phyloP scores from a whole-genome alignment of 1,284 basidiomycete species.

The Thecaphora frezii region DNA sequence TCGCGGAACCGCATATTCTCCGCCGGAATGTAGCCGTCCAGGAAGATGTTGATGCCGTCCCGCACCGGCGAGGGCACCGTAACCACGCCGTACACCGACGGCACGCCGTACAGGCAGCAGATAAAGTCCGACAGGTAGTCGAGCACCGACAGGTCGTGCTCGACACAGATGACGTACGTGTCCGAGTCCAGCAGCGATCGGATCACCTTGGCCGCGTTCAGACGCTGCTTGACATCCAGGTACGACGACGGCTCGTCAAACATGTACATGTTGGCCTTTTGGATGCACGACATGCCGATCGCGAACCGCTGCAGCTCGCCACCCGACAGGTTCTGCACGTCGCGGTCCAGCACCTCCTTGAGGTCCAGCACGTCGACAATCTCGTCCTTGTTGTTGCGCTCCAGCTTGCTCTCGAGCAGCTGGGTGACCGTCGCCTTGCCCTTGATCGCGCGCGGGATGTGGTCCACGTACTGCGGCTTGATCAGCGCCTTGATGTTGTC shows the following conservation, averaged over 20 bases:
- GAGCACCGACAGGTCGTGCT: conserved; percentile 58
- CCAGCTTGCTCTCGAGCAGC: conserved; percentile 55
- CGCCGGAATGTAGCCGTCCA: conserved; percentile 58
- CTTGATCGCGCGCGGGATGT: conserved; percentile 58
- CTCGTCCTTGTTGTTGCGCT: conserved; percentile 53
- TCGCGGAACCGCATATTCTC: conserved; percentile 60
- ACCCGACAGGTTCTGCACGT: conserved; percentile 55
- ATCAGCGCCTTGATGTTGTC: conserved; percentile 60
- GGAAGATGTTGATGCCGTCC: conserved; percentile 59
- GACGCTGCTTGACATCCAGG: conserved; percentile 59
- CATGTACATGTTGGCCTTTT: conserved; percentile 60
- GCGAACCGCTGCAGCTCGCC: conserved; percentile 59
- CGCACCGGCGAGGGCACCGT: conserved; percentile 56
- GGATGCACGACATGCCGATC: conserved; percentile 58
- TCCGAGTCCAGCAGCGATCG: conserved; percentile 53
- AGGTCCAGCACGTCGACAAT: conserved; percentile 53
- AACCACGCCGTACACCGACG: conserved; percentile 58
- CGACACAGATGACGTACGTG: conserved; percentile 59
- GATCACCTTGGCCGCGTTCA: conserved; percentile 57
- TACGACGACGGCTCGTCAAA: conserved; percentile 59
- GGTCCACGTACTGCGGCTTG: conserved; percentile 59
- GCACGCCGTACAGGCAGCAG: conserved; percentile 59
- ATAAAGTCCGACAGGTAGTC: conserved; percentile 59
- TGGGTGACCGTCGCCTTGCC: conserved; percentile 48
- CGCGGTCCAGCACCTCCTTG: conserved; percentile 53